Evolutionary conservation across 208 protist species (phyloP), one percentile per base, ranked within the genome.

Genomic region (Crithidia brevicula): DNA sequence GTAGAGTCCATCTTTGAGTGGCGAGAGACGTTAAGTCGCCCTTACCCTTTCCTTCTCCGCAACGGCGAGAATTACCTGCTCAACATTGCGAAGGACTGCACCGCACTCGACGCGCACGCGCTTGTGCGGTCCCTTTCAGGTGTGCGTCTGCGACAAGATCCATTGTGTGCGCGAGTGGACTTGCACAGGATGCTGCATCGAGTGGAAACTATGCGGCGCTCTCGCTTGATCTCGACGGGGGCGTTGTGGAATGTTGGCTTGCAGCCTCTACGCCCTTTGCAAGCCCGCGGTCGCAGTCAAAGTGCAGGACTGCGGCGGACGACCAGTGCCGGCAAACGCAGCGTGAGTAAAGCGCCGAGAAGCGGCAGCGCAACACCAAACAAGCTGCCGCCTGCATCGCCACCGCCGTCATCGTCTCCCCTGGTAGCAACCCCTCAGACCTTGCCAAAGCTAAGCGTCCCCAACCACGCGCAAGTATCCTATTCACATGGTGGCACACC

Each of bases 1-100:
- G 77, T 87, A 11, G 83, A 94, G 67, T 67, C 82, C 9, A 82
- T 94, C 47, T 65, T 82, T 34, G 58, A 80, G 33, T 94, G 89
- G 89, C 83, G 86, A 0, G 78, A 87, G 60, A 61, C 73, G 40
- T 75, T 94, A 22, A 81, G 60, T 22, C 69, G 77, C 1, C 84
- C 86, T 2, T 91, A 82, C 68, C 69, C 84, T 1, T 94, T 94
- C 58, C 61, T 74, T 4, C 50, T 87, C 25, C 46, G 47, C 36
- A 53, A 58, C 16, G 81, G 78, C 1, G 70, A 83, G 28, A 85
- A 88, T 66, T 92, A 91, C 46, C 59, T 91, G 11, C 56, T 75
- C 16, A 70, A 67, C 49, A 84, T 92, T 47, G 1, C 84, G n/a
- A 70, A 78, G 1, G 84, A 92, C 58, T 85, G 81, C 46, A 58